Evolutionary conservation across 108 stramenopile species (phyloP), one percentile per base, ranked within the genome.

Genomic region (Pseudonitzschia multistriata): DNA sequence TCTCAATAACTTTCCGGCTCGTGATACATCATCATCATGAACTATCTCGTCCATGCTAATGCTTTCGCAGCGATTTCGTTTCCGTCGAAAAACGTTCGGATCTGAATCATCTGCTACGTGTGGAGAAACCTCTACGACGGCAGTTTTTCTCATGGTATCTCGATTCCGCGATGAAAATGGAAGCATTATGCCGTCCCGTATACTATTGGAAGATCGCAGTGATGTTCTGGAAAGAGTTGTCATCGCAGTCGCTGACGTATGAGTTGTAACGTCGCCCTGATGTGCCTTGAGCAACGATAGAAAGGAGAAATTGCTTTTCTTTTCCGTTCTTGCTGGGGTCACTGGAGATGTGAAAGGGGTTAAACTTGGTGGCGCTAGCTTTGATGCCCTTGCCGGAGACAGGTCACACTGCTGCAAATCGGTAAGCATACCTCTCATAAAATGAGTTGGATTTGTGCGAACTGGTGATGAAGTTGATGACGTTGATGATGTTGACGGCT

Each of bases 361-460:
- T 13, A 45, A 13, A 17, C 42, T 17, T 10, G 42, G 42, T 10
- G 42, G 17, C 42, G 42, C 8, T 4, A 1, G 42, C 13, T 45
- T 45, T 6, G 13, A 17, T 2, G 42, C 17, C 1, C 3, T 45
- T 45, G 15, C 5, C 3, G 42, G 42, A 45, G 42, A 45, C 17
- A 6, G 42, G 42, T 52, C 50, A 3, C 8, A 22, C 50, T 52
- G 11, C 22, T 52, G 50, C 8, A 52, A 8, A 2, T 52, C 50
- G 50, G 50, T 24, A 19, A 52, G 50, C 50, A 52, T 52, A 10
- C 50, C 50, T 19, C 50, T 52, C 50, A 52, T 52, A 25, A 52
- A 52, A 3, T 24, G 50, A 8, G 24, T 8, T 22, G 50, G 11
- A 25, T 52, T 24, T 11, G 22, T 52, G 1, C 15, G 50, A 25